Base-by-base conservation (phyloP, 164 flowering plant species). In the Malania oleifera region DNA sequence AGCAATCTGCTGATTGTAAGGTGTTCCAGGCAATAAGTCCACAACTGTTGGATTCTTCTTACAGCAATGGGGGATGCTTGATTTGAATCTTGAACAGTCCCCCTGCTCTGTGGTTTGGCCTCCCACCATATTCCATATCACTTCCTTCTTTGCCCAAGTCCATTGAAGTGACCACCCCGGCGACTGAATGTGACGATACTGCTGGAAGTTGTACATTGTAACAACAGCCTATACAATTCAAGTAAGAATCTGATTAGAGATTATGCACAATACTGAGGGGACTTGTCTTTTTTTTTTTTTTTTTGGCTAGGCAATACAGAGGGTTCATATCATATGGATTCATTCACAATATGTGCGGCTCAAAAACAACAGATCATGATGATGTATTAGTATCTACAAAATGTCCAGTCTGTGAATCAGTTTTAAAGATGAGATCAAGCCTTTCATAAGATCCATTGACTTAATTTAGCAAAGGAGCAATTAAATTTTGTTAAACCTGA, bases 121-220 rank as follows among this genome's bases (percentile, higher is more conserved):
- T 51, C 97, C 97, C 28, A 73, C 60, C 79, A 79, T 80, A 48
- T 78, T 73, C 97, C 95, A 89, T 48, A 83, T 80, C 40, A 89
- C 95, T 55, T 89, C 96, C 54, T 82, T 83, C 68, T 82, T 83
- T 0, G 89, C 86, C 96, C 96, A 86, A 34, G 88, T 74, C 95
- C 95, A 89, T 17, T 87, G 87, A 8, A 87, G 24, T 15, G 73
- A 74, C 95, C 96, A 89, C 0, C 95, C 95, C 1, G 96, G 96
- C 23, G 80, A 74, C 73, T 72, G 72, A 35, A 89, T 82, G 70
- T 86, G 95, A 52, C 98, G 81, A 57, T 80, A 83, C 67, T 75
- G 79, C 61, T 89, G 98, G 77, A 83, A 91, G 61, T 91, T 89
- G 81, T 61, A 75, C 47, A 91, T 77, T 0, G 95, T 82, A 20